Evolutionary conservation across 169 alveolate genomes (phyloP), one percentile per base, ranked within the genome.

Genomic region (Cryptosporidium ubiquitum): DNA sequence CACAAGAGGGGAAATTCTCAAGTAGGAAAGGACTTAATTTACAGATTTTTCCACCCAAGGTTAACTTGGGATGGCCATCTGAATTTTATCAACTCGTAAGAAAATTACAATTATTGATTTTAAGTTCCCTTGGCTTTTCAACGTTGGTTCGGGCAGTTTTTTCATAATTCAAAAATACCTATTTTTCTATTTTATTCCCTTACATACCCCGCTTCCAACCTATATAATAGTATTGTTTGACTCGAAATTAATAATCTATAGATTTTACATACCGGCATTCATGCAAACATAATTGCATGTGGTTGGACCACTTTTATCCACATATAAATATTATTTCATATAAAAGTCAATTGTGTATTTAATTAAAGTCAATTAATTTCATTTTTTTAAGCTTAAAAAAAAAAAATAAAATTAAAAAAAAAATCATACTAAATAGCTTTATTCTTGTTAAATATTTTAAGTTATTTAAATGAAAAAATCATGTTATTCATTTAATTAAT

Each of bases 1-100:
- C 85, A 73, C 85, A 73, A 73, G 85, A 52, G 70, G 68, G 55
- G 68, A 55, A 73, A 73, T 51, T 49, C 42, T 10, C 4, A 10
- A 20, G 55, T 3, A 33, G 85, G 85, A 52, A 73, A 52, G 85
- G 71, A 64, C 71, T 31, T 5, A 64, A 55, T 55, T 55, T 55
- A n/a, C 35, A 55, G 66, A 26, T 26, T 55, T 55, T 55, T 55
- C 66, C n/a, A 14, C 26, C 61, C 29, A n/a, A 14, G 35, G 37
- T 55, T 20, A 10, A 26, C 66, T 55, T 20, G 9, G 14, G 61
- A 2, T 14, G 5, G 37, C 66, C 66, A 20, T 0, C 26, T 10
- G n/a, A 23, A n/a, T 23, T 55, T 55, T 55, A 3, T 10, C 0
- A 7, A 20, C n/a, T 55, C 18, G 66, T 16, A 55, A 7, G n/a